phyloP scores from a whole-genome alignment of 2,329 filamentous ascomycete genomes.

The Lasiodiplodia sp. region DNA sequence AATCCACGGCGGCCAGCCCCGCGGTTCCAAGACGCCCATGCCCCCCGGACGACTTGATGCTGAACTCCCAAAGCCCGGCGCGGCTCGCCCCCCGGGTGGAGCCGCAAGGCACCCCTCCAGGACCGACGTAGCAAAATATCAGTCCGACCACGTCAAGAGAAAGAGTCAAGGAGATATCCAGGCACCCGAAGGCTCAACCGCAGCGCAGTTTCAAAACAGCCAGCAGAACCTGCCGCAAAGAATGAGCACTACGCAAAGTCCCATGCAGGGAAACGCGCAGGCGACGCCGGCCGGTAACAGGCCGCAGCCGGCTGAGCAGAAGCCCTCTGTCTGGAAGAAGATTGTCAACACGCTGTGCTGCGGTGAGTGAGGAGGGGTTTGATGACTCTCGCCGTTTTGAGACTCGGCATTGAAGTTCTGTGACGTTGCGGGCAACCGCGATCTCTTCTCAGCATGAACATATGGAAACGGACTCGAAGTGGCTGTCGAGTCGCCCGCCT shows the following conservation, averaged over 20 bases:
- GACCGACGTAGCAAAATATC: slow-evolving; percentile 38
- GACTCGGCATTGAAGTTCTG: slow-evolving; percentile 17
- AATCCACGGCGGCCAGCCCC: slow-evolving; percentile 75
- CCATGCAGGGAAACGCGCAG: slow-evolving; percentile 64
- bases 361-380: slow-evolving; percentile 28
- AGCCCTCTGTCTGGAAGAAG: slow-evolving; percentile 30
- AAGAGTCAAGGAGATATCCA: slow-evolving; percentile 79
- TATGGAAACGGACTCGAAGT: slow-evolving; percentile 4
- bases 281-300: slow-evolving; percentile 45
- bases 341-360: slow-evolving; percentile 30
- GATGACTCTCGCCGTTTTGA: slow-evolving; percentile 12
- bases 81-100: slow-evolving; percentile 55
- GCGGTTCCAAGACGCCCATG: slow-evolving; percentile 62
- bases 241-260: slow-evolving; percentile 55
- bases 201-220: slow-evolving; percentile 96
- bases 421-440: slow-evolving; percentile 16
- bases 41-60: slow-evolving; percentile 54
- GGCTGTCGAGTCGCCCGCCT: slow-evolving; percentile 11
- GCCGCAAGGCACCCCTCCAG: slow-evolving; percentile 27
- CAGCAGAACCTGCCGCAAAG: slow-evolving; percentile 78
- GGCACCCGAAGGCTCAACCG: slow-evolving; percentile 88
- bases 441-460: slow-evolving; percentile 1
- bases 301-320: slow-evolving; percentile 28
- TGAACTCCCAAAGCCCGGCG: slow-evolving; percentile 66
- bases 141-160: slow-evolving; percentile 61